Evolutionary conservation across 306 rosid species (phyloP), one percentile per base, ranked within the genome.

Genomic region (Malus asiatica): DNA sequence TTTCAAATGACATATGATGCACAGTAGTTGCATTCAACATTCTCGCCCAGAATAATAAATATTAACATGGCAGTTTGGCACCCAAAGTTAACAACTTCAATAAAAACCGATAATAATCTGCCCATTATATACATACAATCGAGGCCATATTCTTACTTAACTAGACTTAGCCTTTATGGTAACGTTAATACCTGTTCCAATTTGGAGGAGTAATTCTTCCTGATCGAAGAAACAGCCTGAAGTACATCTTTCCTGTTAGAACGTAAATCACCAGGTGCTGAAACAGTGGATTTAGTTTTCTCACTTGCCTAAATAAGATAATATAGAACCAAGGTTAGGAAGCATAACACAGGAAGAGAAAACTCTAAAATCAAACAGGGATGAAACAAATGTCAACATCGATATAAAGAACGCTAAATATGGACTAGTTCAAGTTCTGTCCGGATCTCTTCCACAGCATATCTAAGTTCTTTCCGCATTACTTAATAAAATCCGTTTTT

Each of bases 381-480:
- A 77, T 55, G 51, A 72, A 72, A 32, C 4, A 59, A 22, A 77
- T 18, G 71, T 60, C 77, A 73, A 76, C 38, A 71, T 35, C 67
- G 40, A 30, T 71, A 40, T 68, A 77, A 46, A 69, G 22, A 58
- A 84, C 58, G 74, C 68, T 38, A 76, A 51, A 70, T 75, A 87
- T 90, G 44, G 13, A 89, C 98, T 67, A 88, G 90, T 75, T 77
- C 92, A 73, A 84, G 88, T 84, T 89, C 94, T 82, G 87, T 72
- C 75, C 76, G 84, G 46, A 87, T 84, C 82, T 83, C 92, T 69
- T 86, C 82, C 58, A 73, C 83, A 45, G 86, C 85, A 77, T 89
- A 83, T 82, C 90, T 88, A 76, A 88, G 85, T 79, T 92, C 96
- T 76, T 86, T 90, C 52, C 81, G 82, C 88, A 70, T 81, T 62